Conservation (phyloP, 2,329 filamentous ascomycete genomes). For the Venturia asperata region DNA sequence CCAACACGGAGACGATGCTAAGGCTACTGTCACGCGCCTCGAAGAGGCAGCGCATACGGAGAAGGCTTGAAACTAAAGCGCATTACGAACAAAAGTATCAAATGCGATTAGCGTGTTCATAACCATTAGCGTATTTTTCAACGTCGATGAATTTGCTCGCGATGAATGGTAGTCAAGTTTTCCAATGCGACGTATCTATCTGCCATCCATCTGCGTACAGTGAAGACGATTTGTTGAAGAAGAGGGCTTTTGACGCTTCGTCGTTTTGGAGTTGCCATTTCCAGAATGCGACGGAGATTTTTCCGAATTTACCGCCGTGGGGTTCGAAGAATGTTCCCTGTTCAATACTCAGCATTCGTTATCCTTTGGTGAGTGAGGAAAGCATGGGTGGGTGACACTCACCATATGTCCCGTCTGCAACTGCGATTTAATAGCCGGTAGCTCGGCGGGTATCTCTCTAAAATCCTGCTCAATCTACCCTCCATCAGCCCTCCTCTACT, state of each 20-base stretch:
- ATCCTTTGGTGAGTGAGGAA: background rate
- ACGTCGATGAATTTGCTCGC: background rate
- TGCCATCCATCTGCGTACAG: slow-evolving; percentile 15
- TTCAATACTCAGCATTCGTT: background rate
- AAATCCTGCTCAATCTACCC: slow-evolving; percentile 19
- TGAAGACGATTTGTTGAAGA: slow-evolving; percentile 16
- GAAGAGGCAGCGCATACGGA: background rate
- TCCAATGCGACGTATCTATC: slow-evolving; percentile 18
- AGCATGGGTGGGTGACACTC: no score
- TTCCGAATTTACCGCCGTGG: slow-evolving; percentile 17
- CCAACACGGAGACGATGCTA: background rate
- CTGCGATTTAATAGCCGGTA: slow-evolving; percentile 10
- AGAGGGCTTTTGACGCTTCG: slow-evolving; percentile 15
- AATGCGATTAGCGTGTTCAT: background rate
- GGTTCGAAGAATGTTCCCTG: slow-evolving; percentile 18
- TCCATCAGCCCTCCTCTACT: background rate
- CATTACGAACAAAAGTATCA: background rate
- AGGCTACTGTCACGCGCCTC: background rate
- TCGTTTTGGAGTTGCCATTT: slow-evolving; percentile 19
- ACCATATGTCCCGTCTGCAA: slow-evolving; percentile 15
- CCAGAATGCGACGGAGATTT: slow-evolving; percentile 16
- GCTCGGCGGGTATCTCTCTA: slow-evolving; percentile 9
- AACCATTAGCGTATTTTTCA: background rate
- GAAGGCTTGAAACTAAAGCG: background rate
- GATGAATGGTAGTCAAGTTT: background rate